These are phyloP conservation scores for Kazachstania taianensis DNA, from an alignment of 805 yeast genomes.

Conservation along the genomic window DNA sequence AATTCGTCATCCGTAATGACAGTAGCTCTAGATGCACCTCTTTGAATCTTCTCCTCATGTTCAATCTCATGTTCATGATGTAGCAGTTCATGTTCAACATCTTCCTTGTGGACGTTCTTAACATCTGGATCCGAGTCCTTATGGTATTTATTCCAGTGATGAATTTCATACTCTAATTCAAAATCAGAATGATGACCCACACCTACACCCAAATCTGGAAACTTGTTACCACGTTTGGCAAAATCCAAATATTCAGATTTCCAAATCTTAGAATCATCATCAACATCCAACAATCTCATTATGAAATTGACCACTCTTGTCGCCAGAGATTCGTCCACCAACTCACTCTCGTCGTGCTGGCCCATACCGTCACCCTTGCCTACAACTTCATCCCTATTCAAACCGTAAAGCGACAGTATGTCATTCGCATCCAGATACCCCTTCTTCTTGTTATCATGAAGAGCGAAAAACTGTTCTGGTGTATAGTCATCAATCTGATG, in stretches of 20 bases:
- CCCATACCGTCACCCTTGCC: conserved; percentile 93
- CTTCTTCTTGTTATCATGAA: conserved; percentile 63
- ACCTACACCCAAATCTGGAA: conserved; percentile 90
- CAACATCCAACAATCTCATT: conserved; percentile 49
- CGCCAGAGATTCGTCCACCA: conserved; percentile 44
- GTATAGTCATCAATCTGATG: conserved; percentile 71
- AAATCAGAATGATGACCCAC: conserved; percentile 92
- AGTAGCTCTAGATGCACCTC: conserved; percentile 29
- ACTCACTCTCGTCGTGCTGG: conserved; percentile 54
- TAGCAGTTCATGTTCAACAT: conserved; percentile 73
- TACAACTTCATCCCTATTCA: conserved; percentile 57
- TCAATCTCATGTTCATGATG: conserved; percentile 84
- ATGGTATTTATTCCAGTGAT: conserved; percentile 84
- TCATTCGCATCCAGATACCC: conserved; percentile 51
- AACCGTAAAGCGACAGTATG: conserved; percentile 72
- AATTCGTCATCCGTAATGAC: conserved; percentile 32
- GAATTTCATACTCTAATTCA: conserved; percentile 87
- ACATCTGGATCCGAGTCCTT: conserved; percentile 76
- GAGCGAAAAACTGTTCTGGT: conserved; percentile 61
- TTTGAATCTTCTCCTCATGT: conserved; percentile 33
- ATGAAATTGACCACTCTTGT: conserved; percentile 47
- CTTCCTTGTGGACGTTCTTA: conserved; percentile 71
- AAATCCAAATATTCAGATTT: conserved; percentile 62
- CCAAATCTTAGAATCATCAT: conserved; percentile 55
- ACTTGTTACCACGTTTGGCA: conserved; percentile 49